Evolutionary conservation across 23 red algal species (phyloP).

Genomic region (Chondrus crispus): DNA sequence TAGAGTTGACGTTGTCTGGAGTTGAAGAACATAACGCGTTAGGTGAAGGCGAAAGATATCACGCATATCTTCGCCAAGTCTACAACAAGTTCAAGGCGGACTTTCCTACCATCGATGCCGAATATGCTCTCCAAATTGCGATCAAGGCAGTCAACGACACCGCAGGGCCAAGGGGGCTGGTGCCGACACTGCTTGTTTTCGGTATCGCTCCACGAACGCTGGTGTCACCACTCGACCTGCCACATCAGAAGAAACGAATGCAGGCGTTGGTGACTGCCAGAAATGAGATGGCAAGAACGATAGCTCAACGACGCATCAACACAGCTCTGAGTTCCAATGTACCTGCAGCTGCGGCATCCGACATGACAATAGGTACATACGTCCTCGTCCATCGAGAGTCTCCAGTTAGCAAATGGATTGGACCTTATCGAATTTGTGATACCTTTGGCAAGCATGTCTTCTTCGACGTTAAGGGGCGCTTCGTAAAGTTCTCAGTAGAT

Average conservation of each 20-base stretch:
- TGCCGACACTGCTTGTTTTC: slow-evolving; percentile 1
- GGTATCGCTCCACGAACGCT: neutral
- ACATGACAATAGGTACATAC: neutral
- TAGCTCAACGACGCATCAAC: neutral
- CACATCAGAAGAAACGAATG: neutral
- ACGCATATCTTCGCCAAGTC: neutral
- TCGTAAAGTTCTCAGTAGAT: neutral
- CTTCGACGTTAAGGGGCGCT: neutral
- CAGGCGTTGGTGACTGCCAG: neutral
- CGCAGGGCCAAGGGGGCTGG: neutral
- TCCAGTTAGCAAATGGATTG: neutral
- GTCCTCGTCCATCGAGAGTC: neutral
- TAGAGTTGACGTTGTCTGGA: neutral
- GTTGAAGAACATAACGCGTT: neutral
- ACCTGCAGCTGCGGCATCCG: neutral
- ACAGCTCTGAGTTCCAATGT: neutral
- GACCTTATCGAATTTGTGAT: neutral
- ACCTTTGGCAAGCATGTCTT: neutral
- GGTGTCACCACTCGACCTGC: neutral
- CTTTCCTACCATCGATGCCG: neutral
- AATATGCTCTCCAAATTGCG: neutral
- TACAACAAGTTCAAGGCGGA: neutral
- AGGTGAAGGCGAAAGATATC: neutral
- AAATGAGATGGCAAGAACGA: neutral
- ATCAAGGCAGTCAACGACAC: neutral